phyloP scores from a whole-genome alignment of 2,329 filamentous ascomycete genomes.

The Neonectria neomacrospora region DNA sequence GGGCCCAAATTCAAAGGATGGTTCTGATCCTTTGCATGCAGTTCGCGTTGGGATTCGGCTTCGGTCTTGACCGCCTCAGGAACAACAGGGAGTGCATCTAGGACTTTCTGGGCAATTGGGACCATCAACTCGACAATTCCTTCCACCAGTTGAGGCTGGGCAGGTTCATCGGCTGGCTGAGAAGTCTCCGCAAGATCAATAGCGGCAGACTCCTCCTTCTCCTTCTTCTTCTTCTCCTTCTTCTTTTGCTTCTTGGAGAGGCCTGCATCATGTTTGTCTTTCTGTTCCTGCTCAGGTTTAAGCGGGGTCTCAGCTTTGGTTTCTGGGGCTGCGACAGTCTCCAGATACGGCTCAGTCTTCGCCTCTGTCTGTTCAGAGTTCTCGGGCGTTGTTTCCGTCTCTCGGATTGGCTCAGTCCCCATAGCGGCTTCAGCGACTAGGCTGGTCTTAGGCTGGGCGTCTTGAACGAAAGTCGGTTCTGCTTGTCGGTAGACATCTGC shows the following conservation, averaged over 20 bases:
- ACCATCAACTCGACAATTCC: neutral
- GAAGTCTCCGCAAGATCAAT: neutral
- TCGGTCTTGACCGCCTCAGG: neutral
- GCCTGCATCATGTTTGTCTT: neutral
- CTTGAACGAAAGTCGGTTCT: neutral
- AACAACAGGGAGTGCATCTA: neutral
- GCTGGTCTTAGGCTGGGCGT: neutral
- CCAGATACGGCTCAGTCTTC: slow-evolving; percentile 1
- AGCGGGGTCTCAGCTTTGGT: neutral
- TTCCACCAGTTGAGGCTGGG: neutral
- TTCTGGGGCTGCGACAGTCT: neutral
- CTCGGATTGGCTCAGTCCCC: neutral
- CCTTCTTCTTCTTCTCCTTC: slow-evolving; percentile 20
- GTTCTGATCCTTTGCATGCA: neutral
- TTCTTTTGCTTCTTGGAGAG: slow-evolving; percentile 10
- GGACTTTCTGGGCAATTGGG: neutral
- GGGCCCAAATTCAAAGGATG: neutral
- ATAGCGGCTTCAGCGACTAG: neutral
- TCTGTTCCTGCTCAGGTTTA: neutral
- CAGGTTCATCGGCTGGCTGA: neutral
- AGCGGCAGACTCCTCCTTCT: slow-evolving; percentile 8
- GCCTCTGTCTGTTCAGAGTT: neutral
- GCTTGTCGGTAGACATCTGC: neutral
- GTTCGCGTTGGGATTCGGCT: neutral
- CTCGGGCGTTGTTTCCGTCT: neutral